Evolutionary conservation across 2,329 filamentous ascomycete genomes (phyloP).

Genomic region (Phaeosphaeriaceae sp.): DNA sequence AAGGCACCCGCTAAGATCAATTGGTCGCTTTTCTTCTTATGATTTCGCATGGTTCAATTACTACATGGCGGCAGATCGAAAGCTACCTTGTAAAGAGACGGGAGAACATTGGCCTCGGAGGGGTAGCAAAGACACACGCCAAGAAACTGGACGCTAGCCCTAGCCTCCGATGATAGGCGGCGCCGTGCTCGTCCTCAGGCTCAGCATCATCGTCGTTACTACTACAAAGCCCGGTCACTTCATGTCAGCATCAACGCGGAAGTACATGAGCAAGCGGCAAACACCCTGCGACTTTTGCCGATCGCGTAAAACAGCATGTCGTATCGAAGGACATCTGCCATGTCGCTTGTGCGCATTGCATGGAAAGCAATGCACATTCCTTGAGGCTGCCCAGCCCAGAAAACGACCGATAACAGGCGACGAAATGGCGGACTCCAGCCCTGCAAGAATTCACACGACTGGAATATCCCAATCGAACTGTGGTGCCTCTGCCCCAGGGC

Average conservation of each 20-base stretch:
- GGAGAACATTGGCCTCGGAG: too few relatives aligned
- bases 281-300: neutral
- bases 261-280: neutral
- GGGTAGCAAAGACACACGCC: too few relatives aligned
- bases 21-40: too few relatives aligned
- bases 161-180: too few relatives aligned
- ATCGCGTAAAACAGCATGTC: neutral
- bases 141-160: too few relatives aligned
- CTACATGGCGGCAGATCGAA: too few relatives aligned
- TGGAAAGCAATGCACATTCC: slow-evolving; percentile 12
- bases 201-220: neutral
- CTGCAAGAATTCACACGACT: neutral
- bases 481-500: neutral
- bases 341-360: slow-evolving; percentile 14
- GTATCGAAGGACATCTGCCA: neutral
- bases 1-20: too few relatives aligned
- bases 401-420: slow-evolving; percentile 2
- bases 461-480: neutral
- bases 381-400: slow-evolving; percentile 10
- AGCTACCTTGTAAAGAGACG: too few relatives aligned
- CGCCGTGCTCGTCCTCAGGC: too few relatives aligned
- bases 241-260: neutral
- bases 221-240: neutral
- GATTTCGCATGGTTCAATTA: too few relatives aligned
- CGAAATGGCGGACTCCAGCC: neutral